Evolutionary conservation across 2,329 filamentous ascomycete genomes (phyloP), one percentile per base, ranked within the genome.

Genomic region (Fusarium liriodendri): DNA sequence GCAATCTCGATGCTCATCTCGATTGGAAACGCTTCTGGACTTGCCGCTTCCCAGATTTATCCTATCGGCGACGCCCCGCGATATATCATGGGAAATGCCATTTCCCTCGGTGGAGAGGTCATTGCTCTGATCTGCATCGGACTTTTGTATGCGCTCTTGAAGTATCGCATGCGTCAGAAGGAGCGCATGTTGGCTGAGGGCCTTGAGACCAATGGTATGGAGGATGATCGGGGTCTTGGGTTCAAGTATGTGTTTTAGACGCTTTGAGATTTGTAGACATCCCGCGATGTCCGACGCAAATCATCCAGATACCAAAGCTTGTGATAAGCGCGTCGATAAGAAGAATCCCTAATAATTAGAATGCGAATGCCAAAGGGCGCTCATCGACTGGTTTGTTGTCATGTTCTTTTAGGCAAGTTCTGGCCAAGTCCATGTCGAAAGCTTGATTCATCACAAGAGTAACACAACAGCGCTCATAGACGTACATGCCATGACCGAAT

Each of bases 1-100:
- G 85, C 83, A 5, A 83, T 88, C 13, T 57, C 85, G 85, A 76
- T 85, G 32, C 83, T 86, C 11, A 83, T 86, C 60, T 87, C 85
- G 0, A 81, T 88, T 1, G 86, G 83, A 1, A 88, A 88, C 35
- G 83, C 82, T 2, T 85, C 85, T 0, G 86, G 86, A 13, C 84
- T 88, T 10, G 84, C 86, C 1, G 84, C 85, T 0, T 85, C 85
- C 0, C 86, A 87, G 68, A 82, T 88, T 0, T 88, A 84, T 64
- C 78, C 79, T 2, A 63, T 67, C 7, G 18, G 45, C 2, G 71
- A 77, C 14, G 65, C 71, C 2, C 75, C 75, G 5, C 58, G 81
- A 3, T 82, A 82, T 32, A 71, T 82, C 25, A 77, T 64, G 40
- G 81, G 81, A 1, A 76, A 80, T 33, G 75, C 79, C 0, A 72